Conservation (phyloP, 176 grass and related monocot genomes). For the Eremochloa ophiuroides region DNA sequence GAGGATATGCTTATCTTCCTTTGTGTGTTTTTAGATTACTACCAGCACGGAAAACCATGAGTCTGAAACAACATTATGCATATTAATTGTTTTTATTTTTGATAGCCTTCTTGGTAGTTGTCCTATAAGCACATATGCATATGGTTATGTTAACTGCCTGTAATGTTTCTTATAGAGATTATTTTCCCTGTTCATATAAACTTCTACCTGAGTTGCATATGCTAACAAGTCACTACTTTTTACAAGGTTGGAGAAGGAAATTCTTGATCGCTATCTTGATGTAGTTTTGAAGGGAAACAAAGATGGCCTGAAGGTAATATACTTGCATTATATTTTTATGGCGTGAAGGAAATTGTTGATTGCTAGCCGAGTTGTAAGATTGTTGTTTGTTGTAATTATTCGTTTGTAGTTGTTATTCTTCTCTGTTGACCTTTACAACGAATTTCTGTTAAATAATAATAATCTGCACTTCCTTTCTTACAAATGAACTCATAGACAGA, state of each 20-base stretch:
- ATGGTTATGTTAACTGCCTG: not conserved
- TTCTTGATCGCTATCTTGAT: slow-evolving; percentile 91
- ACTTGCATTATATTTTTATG: not conserved
- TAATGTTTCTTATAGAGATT: not conserved
- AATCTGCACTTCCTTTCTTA: not conserved
- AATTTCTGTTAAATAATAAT: not conserved
- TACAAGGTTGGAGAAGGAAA: slow-evolving; percentile 88
- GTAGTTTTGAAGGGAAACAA: slow-evolving; percentile 94
- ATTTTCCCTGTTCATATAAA: not conserved
- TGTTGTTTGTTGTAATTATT: not conserved
- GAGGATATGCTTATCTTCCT: not conserved
- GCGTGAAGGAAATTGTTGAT: not conserved
- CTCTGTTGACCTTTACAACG: not conserved
- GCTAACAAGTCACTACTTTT: slow-evolving; percentile 3
- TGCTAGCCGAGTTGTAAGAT: not conserved
- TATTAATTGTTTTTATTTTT: not conserved
- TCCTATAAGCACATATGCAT: not conserved
- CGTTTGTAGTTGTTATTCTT: not conserved
- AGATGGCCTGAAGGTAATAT: slow-evolving; percentile 80
- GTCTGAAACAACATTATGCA: not conserved
- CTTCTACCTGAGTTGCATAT: not conserved
- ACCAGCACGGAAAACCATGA: not conserved
- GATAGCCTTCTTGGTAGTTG: slow-evolving; percentile 5
- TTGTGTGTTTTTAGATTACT: not conserved
- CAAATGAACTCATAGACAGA: not conserved